Evolutionary conservation across 495 filamentous ascomycete species (phyloP).

Genomic region (Pseudoneurospora amorphoporcata): DNA sequence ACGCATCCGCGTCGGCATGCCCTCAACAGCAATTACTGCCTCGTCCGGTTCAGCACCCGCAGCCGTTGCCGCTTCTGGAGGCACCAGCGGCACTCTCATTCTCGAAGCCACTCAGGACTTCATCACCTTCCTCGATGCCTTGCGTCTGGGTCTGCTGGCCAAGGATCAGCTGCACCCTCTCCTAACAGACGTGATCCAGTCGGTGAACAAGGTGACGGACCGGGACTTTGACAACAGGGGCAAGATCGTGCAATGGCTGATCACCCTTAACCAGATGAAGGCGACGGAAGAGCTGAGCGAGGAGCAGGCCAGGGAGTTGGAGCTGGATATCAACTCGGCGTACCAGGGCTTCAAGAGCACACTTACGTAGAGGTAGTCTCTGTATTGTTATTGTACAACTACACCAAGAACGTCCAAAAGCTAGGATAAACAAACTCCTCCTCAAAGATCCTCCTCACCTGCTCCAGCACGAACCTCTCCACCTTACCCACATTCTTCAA

Average conservation of each 20-base stretch:
- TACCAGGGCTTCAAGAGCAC: conserved; percentile 80
- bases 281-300: conserved; percentile 84
- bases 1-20: conserved; percentile 79
- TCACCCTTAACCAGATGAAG: conserved; percentile 93
- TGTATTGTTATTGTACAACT: not conserved
- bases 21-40: conserved; percentile 48
- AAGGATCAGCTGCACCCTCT: conserved; percentile 95
- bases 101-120: conserved; percentile 90
- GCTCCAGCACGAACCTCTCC: conserved; percentile 91
- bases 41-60: conserved; percentile 35
- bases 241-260: conserved; percentile 98
- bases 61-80: conserved; percentile 38
- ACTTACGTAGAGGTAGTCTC: conserved; percentile 15
- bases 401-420: conserved; percentile 95
- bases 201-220: conserved; percentile 91
- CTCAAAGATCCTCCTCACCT: conserved; percentile 93
- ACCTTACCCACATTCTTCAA: conserved; percentile 98
- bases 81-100: conserved; percentile 63
- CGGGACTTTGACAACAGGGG: conserved; percentile 85
- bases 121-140: conserved; percentile 92
- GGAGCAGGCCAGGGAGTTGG: conserved; percentile 76
- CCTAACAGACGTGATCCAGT: conserved; percentile 87
- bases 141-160: conserved; percentile 76
- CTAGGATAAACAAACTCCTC: conserved; percentile 97
- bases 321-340: conserved; percentile 80